Percentiles rank a stretch among this genome's conserved stretches.
phyloP scores from a whole-genome alignment of 2,329 filamentous ascomycete species.

The Chaetomium sp. region DNA sequence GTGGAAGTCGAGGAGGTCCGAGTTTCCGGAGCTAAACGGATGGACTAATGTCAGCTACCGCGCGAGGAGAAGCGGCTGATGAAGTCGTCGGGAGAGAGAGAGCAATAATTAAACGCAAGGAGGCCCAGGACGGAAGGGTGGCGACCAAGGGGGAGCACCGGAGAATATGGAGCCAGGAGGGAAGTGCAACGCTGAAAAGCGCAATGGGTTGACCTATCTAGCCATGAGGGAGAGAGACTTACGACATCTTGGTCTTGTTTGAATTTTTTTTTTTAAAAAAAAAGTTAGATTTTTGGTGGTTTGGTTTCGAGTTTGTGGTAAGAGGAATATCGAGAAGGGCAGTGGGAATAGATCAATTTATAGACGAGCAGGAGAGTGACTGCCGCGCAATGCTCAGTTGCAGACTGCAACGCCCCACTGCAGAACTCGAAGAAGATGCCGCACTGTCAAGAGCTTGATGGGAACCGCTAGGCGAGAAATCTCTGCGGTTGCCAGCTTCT shows the following conservation, averaged over 20 bases:
- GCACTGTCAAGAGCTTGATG: not conserved
- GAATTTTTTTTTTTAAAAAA: not conserved
- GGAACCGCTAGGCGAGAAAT: not conserved
- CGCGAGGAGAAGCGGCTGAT: not conserved
- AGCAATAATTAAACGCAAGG: not conserved
- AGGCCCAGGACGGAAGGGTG: not conserved
- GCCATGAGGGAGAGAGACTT: not conserved
- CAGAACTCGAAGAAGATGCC: not conserved
- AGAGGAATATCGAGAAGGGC: not conserved
- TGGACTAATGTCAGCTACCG: not conserved
- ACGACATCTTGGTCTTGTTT: conserved; percentile 6
- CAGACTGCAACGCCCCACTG: not conserved
- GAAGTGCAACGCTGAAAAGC: not conserved
- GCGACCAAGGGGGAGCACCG: not conserved
- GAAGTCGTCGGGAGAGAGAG: not conserved
- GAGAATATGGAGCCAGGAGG: not conserved
- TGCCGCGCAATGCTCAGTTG: not conserved
- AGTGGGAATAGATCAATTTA: not conserved
- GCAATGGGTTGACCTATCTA: not conserved
- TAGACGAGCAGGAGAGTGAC: not conserved
- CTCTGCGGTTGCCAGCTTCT: not conserved
- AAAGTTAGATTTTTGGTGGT: not conserved
- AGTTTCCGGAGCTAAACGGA: not conserved
- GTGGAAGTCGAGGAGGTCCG: not conserved
- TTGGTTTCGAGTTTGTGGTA: not conserved